Base-by-base conservation (phyloP, 371 early-diverging fungal species). In the Capillidium rhysosporum region DNA sequence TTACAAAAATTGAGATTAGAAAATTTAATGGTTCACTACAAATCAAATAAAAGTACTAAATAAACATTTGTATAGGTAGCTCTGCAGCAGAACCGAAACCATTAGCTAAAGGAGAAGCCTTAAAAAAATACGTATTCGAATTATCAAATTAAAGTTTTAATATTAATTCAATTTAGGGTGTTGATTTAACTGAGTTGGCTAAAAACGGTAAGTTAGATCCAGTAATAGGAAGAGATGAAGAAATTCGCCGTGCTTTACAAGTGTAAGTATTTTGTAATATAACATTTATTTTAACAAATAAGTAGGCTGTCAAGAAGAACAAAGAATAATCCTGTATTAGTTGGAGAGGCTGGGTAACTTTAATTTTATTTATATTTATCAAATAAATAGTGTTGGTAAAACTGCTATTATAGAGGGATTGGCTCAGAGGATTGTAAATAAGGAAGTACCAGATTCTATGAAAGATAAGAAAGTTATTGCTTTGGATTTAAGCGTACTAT, bases 261-360 rank as follows among this genome's bases (percentile, higher is more conserved):
- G 84, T 84, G 48, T 69, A 59, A 18, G 62, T 39, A 49, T 61
- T 18, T 31, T 49, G 21, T 20, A 46, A 52, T 31, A 24, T 51
- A 43, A 51, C 14, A 14, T 51, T 16, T 2, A 21, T 8, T 12
- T 16, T 46, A 34, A 20, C 8, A 25, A 25, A 28, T 40, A 30
- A 20, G 34, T 26, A 61, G 66, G 8, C 51, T 80, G 46, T 71
- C 82, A 2, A 75, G 88, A 44, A 70, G 84, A 69, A 90, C 84
- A 24, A 95, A 95, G 61, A 87, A 88, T 65, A 91, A 90, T 63
- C 89, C 91, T 1, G 85, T 92, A 5, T 65, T 92, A 49, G 86
- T 91, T 28, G 93, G 89, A 57, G 78, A 82, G 43, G 76, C 81
- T 34, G 79, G 73, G 71, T 67, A 69, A 65, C 61, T 26, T 58